phyloP scores from a whole-genome alignment of 2,329 filamentous ascomycete species.

The Penicillium sp. region DNA sequence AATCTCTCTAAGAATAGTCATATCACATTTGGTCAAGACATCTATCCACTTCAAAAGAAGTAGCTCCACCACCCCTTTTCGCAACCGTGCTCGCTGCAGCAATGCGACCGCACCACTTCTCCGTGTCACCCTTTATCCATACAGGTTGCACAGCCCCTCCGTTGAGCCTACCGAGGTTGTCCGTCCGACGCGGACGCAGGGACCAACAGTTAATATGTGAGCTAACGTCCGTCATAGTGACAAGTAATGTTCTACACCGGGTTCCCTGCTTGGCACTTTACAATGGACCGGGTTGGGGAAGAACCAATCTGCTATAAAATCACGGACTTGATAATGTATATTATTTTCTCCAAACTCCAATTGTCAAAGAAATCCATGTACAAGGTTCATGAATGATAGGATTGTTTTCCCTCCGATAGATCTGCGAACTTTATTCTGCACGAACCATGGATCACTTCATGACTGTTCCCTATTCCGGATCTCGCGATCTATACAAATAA shows the following conservation, averaged over 20 bases:
- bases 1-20: background rate
- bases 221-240: background rate
- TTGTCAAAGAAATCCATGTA: too few relatives aligned
- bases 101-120: conserved; percentile 17
- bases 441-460: background rate
- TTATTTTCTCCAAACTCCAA: too few relatives aligned
- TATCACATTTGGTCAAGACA: background rate
- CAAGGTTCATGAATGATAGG: background rate
- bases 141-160: conserved; percentile 19
- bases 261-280: background rate
- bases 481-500: background rate
- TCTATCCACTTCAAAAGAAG: background rate
- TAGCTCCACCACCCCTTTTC: background rate
- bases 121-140: conserved; percentile 17
- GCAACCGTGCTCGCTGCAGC: conserved; percentile 5
- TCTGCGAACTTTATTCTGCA: background rate
- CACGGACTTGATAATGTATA: background rate
- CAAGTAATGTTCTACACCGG: background rate
- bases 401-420: background rate
- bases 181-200: conserved; percentile 26
- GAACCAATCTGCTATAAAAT: background rate
- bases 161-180: conserved; percentile 25
- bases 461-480: background rate
- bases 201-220: conserved; percentile 26
- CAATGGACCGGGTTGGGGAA: background rate